Conservation (phyloP, 2,329 filamentous ascomycete species). For the Phyllosticta citrichinensis region DNA sequence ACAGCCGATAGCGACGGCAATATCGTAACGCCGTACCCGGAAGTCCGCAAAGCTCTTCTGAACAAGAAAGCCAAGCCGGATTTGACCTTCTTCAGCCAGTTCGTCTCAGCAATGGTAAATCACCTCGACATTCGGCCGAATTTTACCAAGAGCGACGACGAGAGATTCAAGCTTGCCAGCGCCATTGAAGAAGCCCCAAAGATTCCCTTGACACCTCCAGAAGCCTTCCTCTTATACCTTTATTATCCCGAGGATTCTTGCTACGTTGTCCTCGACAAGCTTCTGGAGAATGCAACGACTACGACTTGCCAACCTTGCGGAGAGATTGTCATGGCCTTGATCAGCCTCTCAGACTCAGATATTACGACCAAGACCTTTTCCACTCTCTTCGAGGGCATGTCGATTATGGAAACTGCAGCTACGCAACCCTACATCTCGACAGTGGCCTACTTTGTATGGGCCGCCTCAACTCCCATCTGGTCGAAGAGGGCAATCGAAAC, state of each 20-base stretch:
- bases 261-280: slow-evolving; percentile 24
- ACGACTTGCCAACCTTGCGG: slow-evolving; percentile 24
- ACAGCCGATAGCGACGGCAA: not conserved
- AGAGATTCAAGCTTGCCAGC: slow-evolving; percentile 9
- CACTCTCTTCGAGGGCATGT: not conserved
- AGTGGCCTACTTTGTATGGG: not conserved
- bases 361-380: not conserved
- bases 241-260: slow-evolving; percentile 23
- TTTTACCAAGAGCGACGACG: not conserved
- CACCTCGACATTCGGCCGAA: slow-evolving; percentile 18
- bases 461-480: not conserved
- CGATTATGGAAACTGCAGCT: slow-evolving; percentile 12
- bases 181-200: slow-evolving; percentile 16
- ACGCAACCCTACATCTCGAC: not conserved
- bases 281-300: slow-evolving; percentile 24
- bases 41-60: slow-evolving; percentile 14
- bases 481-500: not conserved
- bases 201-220: slow-evolving; percentile 20
- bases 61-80: slow-evolving; percentile 16
- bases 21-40: not conserved
- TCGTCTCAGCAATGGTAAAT: not conserved
- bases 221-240: slow-evolving; percentile 16
- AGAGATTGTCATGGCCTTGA: slow-evolving; percentile 24
- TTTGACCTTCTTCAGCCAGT: not conserved
- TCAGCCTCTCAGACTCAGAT: slow-evolving; percentile 2